Percentiles rank a stretch among this genome's conserved stretches.
Conservation (phyloP, 768 basidiomycete species). For the Amanita fuliginea region DNA sequence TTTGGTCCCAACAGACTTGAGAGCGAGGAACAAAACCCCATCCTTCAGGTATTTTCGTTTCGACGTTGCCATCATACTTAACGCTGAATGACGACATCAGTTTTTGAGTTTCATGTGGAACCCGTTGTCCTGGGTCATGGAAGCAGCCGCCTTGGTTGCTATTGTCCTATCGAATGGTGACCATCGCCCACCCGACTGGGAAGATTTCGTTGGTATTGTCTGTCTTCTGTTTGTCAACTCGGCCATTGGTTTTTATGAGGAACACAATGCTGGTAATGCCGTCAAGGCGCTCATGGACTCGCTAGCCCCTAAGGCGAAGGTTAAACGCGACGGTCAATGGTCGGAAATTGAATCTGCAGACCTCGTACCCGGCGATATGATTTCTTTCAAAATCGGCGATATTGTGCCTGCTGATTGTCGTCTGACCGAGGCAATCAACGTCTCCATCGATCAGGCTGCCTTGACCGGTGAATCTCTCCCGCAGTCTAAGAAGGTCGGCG, state of each 20-base stretch:
- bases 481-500: constrained; percentile 81
- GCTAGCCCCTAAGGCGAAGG: constrained; percentile 94
- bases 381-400: constrained; percentile 98
- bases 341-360: constrained; percentile 80
- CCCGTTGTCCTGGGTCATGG: constrained; percentile 99
- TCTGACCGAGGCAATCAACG: constrained; percentile 92
- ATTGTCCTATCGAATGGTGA: constrained; percentile 95
- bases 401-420: constrained; percentile 97
- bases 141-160: constrained; percentile 88
- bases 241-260: constrained; percentile 96
- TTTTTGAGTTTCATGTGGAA: constrained; percentile 99
- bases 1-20: constrained; percentile 97
- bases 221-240: constrained; percentile 91
- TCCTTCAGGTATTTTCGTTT: constrained; percentile 58
- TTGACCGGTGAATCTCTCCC: constrained; percentile 97
- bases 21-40: constrained; percentile 79
- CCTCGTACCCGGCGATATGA: constrained; percentile 92
- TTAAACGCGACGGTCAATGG: constrained; percentile 81
- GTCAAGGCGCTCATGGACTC: constrained; percentile 99
- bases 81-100: constrained; percentile 21
- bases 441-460: constrained; percentile 97
- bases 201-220: constrained; percentile 96
- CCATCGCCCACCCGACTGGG: constrained; percentile 82
- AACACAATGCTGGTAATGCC: constrained; percentile 93
- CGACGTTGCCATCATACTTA: not conserved